These are phyloP conservation scores for Teratosphaeria zuluensis DNA, from an alignment of 2,329 filamentous ascomycete genomes.

Conservation along the genomic window DNA sequence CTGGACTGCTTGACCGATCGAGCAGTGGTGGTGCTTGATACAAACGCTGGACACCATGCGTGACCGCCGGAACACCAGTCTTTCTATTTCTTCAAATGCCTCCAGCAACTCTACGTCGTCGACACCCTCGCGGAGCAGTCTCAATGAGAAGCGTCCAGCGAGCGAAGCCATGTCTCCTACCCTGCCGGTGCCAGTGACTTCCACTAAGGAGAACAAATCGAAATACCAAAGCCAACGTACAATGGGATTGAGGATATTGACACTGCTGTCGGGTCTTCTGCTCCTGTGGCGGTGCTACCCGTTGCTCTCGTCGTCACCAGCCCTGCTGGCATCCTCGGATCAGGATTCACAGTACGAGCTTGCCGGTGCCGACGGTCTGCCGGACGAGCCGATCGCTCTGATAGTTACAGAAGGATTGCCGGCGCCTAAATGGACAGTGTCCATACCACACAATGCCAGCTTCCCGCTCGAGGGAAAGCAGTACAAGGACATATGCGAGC, in stretches of 20 bases:
- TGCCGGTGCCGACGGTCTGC: slow-evolving; percentile 55
- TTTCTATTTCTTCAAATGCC: slow-evolving; percentile 46
- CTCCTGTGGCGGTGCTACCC: slow-evolving; percentile 3
- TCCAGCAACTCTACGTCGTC: slow-evolving; percentile 59
- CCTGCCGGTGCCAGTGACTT: slow-evolving; percentile 13
- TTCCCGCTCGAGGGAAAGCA: slow-evolving; percentile 60
- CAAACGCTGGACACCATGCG: slow-evolving; percentile 27
- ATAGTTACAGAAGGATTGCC: slow-evolving; percentile 57
- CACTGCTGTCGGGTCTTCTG: slow-evolving; percentile 1
- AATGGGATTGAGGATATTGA: slow-evolving; percentile 5
- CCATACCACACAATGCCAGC: slow-evolving; percentile 55
- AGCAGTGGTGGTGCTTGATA: background rate
- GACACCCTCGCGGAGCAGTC: slow-evolving; percentile 55
- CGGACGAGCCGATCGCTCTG: slow-evolving; percentile 62
- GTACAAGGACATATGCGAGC: slow-evolving; percentile 59
- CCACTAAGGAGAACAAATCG: slow-evolving; percentile 12
- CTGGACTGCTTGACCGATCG: background rate
- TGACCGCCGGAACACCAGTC: slow-evolving; percentile 37
- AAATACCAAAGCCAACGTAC: slow-evolving; percentile 5
- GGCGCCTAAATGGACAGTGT: slow-evolving; percentile 67
- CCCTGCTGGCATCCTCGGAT: background rate
- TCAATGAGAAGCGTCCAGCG: slow-evolving; percentile 43
- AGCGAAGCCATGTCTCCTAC: slow-evolving; percentile 13
- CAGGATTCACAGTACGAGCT: slow-evolving; percentile 45
- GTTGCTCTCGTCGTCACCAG: background rate